Percentiles rank a stretch among this genome's conserved stretches.
These are phyloP conservation scores for Cadophora malorum DNA, from an alignment of 2,329 filamentous ascomycete species.

Conservation along the genomic window DNA sequence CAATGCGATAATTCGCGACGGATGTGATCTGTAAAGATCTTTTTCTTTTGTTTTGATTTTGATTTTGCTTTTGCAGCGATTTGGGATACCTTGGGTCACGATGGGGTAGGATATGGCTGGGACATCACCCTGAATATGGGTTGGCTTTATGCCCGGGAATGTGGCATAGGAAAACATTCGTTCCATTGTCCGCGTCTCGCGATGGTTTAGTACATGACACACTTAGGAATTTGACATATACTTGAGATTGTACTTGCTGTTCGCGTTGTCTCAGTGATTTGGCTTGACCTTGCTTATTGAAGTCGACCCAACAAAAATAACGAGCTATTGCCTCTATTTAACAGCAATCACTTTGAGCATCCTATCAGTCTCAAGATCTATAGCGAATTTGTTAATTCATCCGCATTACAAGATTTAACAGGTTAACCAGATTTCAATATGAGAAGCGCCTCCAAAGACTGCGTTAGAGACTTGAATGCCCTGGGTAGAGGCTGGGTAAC, in stretches of 20 bases:
- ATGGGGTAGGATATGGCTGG: neutral
- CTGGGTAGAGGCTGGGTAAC: too few relatives aligned
- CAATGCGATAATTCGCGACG: slow-evolving; percentile 58
- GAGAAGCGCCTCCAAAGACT: too few relatives aligned
- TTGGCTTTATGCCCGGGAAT: neutral
- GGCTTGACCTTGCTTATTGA: too few relatives aligned
- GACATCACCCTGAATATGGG: neutral
- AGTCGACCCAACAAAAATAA: too few relatives aligned
- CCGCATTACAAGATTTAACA: too few relatives aligned
- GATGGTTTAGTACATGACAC: neutral
- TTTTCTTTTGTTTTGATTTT: slow-evolving; percentile 1
- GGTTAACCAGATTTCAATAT: too few relatives aligned
- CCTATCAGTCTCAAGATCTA: too few relatives aligned
- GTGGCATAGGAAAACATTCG: slow-evolving; percentile 1
- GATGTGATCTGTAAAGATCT: slow-evolving; percentile 20
- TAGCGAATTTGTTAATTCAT: too few relatives aligned
- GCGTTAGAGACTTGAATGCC: too few relatives aligned
- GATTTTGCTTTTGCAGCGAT: slow-evolving; percentile 1
- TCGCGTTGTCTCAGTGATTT: neutral
- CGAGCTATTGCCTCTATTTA: too few relatives aligned
- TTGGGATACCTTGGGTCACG: slow-evolving; percentile 2
- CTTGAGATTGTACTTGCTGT: neutral
- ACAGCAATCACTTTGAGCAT: too few relatives aligned
- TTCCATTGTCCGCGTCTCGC: neutral
- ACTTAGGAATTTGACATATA: neutral